Conservation (phyloP, 208 protist species). For the Hexamita inflata region DNA sequence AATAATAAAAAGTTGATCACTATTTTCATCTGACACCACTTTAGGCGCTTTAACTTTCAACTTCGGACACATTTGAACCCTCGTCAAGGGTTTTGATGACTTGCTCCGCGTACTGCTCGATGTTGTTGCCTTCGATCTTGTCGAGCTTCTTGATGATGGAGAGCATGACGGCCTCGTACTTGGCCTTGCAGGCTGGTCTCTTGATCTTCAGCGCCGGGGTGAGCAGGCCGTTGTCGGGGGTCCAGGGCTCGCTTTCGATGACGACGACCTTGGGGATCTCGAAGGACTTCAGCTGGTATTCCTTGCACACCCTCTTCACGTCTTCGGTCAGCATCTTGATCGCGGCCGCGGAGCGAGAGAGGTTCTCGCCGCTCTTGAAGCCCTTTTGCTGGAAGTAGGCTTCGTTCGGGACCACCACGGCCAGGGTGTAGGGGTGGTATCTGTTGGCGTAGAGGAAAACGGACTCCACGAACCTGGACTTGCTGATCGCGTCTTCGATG, state of each 20-base stretch:
- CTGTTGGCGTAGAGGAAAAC: constrained; percentile 18
- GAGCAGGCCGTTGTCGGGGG: constrained; percentile 5
- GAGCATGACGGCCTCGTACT: background rate
- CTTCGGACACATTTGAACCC: no score
- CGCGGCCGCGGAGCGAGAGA: background rate
- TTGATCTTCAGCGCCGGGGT: constrained; percentile 33
- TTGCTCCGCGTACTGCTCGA: background rate
- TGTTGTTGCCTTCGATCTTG: constrained; percentile 42
- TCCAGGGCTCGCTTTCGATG: constrained; percentile 18
- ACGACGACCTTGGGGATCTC: constrained; percentile 21
- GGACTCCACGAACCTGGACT: constrained; percentile 9
- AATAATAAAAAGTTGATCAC: no score
- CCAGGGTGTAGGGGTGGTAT: constrained; percentile 18
- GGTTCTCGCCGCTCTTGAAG: no score
- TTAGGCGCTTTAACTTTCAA: no score
- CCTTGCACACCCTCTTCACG: background rate
- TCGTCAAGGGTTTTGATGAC: background rate
- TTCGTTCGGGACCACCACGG: constrained; percentile 18
- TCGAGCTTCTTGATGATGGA: background rate
- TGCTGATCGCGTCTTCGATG: constrained; percentile 19
- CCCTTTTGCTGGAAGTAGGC: background rate
- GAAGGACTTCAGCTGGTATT: background rate
- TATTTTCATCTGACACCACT: no score
- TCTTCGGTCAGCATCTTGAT: background rate
- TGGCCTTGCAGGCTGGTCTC: background rate